phyloP scores from a whole-genome alignment of 73 alveolate species.

The Effrenium voratum region DNA sequence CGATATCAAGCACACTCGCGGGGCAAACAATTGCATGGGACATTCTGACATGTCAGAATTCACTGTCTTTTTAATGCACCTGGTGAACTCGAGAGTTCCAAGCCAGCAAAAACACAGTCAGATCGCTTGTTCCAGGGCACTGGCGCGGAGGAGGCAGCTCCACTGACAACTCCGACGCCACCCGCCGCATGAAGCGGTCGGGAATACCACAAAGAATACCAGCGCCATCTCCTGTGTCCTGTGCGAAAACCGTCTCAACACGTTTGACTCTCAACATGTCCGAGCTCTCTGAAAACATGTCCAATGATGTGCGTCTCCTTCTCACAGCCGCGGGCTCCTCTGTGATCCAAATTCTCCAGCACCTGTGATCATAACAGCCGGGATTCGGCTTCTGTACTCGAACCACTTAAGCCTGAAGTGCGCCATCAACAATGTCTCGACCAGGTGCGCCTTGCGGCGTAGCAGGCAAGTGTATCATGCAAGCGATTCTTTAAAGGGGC shows the following conservation, averaged over 20 bases:
- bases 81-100: too few species aligned
- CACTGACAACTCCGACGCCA: slow-evolving; percentile 91
- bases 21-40: too few species aligned
- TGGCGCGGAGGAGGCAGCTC: slow-evolving; percentile 93
- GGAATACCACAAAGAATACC: slow-evolving; percentile 90
- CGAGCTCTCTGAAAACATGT: background rate
- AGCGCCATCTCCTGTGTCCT: slow-evolving; percentile 88
- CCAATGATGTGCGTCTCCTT: slow-evolving; percentile 13
- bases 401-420: slow-evolving; percentile 86
- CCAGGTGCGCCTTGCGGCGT: slow-evolving; percentile 57
- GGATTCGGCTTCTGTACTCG: background rate
- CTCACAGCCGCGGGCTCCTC: slow-evolving; percentile 94
- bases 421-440: slow-evolving; percentile 82
- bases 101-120: too few species aligned
- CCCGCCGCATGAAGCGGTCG: slow-evolving; percentile 83
- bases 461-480: background rate
- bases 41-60: too few species aligned
- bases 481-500: background rate
- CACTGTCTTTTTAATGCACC: too few species aligned
- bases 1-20: too few species aligned
- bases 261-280: background rate
- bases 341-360: slow-evolving; percentile 69
- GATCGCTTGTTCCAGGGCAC: background rate
- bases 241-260: background rate
- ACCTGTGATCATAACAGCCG: background rate